phyloP scores from a whole-genome alignment of 1,284 basidiomycete species.

The Ustilago vetiveriae region DNA sequence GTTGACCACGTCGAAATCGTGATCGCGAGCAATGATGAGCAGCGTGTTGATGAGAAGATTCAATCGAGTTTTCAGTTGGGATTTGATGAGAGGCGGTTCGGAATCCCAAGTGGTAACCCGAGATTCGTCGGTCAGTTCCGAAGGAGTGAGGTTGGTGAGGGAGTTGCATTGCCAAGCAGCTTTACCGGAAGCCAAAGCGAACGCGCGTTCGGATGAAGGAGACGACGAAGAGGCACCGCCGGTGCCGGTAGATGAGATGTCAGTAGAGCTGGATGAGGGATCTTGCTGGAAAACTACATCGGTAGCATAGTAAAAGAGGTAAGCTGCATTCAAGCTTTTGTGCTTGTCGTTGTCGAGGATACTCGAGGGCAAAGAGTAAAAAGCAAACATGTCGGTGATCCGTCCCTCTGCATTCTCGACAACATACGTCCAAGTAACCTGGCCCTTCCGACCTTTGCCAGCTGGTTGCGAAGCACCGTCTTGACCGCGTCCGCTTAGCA shows the following conservation, averaged over 20 bases:
- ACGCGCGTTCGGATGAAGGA: slow-evolving; percentile 21
- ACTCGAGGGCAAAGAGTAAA: slow-evolving; percentile 94
- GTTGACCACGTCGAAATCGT: slow-evolving; percentile 95
- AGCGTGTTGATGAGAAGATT: slow-evolving; percentile 79
- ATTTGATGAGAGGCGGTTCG: slow-evolving; percentile 73
- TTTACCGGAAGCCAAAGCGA: slow-evolving; percentile 22
- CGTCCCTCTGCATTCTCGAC: slow-evolving; percentile 86
- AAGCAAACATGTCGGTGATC: slow-evolving; percentile 95
- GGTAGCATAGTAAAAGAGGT: slow-evolving; percentile 86
- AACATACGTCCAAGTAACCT: slow-evolving; percentile 96
- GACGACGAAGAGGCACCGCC: slow-evolving; percentile 7
- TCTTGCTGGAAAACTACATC: slow-evolving; percentile 46
- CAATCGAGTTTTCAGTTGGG: slow-evolving; percentile 77
- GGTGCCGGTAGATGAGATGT: too few species aligned
- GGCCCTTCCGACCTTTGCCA: slow-evolving; percentile 70
- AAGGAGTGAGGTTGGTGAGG: slow-evolving; percentile 44
- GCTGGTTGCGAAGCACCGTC: slow-evolving; percentile 64
- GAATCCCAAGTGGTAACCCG: slow-evolving; percentile 42
- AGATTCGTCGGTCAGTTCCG: slow-evolving; percentile 54
- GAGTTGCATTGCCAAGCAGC: slow-evolving; percentile 45
- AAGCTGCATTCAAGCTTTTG: slow-evolving; percentile 81
- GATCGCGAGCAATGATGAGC: slow-evolving; percentile 78
- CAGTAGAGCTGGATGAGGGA: neutral
- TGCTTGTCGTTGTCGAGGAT: slow-evolving; percentile 74
- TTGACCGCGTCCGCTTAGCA: slow-evolving; percentile 83